Base-by-base conservation (phyloP, 345 rosid genomes). In the Ceriops zippeliana region DNA sequence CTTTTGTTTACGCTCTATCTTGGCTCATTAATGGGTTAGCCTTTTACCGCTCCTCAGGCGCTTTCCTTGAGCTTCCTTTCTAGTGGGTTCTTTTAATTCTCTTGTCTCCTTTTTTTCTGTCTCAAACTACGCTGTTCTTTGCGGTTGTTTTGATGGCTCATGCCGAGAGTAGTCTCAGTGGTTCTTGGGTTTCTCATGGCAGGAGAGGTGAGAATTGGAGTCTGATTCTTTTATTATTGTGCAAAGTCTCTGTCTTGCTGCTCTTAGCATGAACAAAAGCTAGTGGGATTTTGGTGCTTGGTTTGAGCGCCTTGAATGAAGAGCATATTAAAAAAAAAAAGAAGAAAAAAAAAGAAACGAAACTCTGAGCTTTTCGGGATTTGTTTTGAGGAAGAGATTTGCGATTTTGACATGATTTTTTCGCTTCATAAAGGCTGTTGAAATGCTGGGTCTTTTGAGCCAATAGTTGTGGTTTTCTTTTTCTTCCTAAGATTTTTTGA, bases 21-120 rank as follows among this genome's bases (percentile, higher is more conserved):
- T 62, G 65, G 66, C 70, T 80, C 84, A 52, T 85, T 76, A 79
- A 83, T 83, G 89, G 83, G 82, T 68, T 81, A 66, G 82, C 64
- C 72, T 73, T 20, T 30, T 26, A 8, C 42, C 42, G 35, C 15
- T 53, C 67, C 4, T 30, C 19, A 2, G 0, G 28, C 28, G 22
- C 65, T 21, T 46, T 62, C 34, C 32, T 67, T 24, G 5, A 37
- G 49, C n/a, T 65, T 59, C 27, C 22, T 64, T 47, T 4, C 53
- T 47, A 56, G 13, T 22, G 31, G 49, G 49, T 42, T 63, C 8
- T 30, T 8, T 17, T 3, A 13, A 16, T 10, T n/a, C 16, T 42
- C 0, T 5, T 5, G 22, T 58, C 31, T 7, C 47, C 32, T n/a
- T 28, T 42, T 37, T 58, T 21, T 60, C 51, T 19, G n/a, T n/a